Evolutionary conservation across 2,329 filamentous ascomycete genomes (phyloP).

Genomic region (Ilyonectria sp.): DNA sequence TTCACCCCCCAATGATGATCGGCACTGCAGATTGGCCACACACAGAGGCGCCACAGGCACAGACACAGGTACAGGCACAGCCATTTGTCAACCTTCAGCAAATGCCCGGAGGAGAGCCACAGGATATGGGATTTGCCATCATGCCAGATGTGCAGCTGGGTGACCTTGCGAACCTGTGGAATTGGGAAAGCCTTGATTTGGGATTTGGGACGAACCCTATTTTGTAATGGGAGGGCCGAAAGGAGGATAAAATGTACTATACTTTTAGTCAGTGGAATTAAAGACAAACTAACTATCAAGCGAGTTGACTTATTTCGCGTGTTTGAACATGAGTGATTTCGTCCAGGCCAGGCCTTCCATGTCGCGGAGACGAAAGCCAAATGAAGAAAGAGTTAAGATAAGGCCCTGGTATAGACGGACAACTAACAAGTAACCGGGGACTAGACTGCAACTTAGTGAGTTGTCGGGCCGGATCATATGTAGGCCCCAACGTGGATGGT

Average conservation of each 20-base stretch:
- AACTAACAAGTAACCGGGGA: too few relatives aligned
- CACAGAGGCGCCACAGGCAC: too few relatives aligned
- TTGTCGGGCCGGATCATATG: too few relatives aligned
- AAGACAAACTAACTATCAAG: neutral
- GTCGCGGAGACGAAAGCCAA: too few relatives aligned
- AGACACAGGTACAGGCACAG: neutral
- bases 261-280: neutral
- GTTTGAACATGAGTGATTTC: neutral
- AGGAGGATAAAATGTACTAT: neutral
- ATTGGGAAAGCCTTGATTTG: constrained; percentile 23
- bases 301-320: neutral
- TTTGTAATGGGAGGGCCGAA: neutral
- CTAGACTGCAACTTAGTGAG: too few relatives aligned
- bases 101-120: neutral
- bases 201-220: constrained; percentile 14
- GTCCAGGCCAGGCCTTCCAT: too few relatives aligned
- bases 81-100: neutral
- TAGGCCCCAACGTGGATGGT: too few relatives aligned
- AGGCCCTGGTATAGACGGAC: too few relatives aligned
- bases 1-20: neutral
- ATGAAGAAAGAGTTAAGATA: too few relatives aligned
- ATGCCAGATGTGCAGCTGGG: constrained; percentile 7
- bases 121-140: neutral
- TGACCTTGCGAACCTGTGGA: constrained; percentile 17
- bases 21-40: neutral